Percentiles rank a stretch among this genome's conserved stretches.
phyloP scores from a whole-genome alignment of 106 monocot species.

The Gastrodia elata region DNA sequence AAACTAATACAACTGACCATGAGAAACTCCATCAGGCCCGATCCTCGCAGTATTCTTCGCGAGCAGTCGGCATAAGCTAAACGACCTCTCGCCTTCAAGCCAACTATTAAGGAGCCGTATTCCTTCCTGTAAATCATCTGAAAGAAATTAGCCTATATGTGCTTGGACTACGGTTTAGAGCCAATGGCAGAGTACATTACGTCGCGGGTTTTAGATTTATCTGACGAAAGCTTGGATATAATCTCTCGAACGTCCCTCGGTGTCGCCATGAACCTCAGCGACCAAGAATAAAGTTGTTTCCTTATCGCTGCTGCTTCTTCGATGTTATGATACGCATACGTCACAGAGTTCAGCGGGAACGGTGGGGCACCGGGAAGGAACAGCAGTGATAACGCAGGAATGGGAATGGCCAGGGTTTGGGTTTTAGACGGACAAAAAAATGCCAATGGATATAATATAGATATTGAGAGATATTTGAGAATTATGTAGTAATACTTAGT shows the following conservation, averaged over 20 bases:
- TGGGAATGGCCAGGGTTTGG: no score
- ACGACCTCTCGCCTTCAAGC: conserved; percentile 69
- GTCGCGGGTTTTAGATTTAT: conserved; percentile 61
- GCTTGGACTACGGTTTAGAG: neutral
- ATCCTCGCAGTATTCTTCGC: conserved; percentile 47
- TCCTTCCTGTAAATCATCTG: conserved; percentile 46
- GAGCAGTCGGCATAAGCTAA: conserved; percentile 58
- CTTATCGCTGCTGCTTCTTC: neutral
- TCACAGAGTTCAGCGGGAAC: neutral
- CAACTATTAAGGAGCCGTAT: conserved; percentile 59
- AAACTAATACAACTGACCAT: conserved; percentile 18
- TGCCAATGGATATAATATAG: no score
- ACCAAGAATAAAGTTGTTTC: neutral
- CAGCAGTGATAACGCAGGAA: neutral
- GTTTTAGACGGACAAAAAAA: no score
- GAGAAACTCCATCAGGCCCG: conserved; percentile 43
- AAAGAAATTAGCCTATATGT: neutral
- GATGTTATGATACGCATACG: neutral
- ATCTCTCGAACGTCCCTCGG: conserved; percentile 62
- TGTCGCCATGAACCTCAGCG: conserved; percentile 39
- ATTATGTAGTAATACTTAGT: no score
- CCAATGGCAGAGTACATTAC: conserved; percentile 16
- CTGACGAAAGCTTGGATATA: conserved; percentile 78
- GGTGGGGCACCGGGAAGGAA: neutral
- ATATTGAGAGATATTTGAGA: no score